Evolutionary conservation across 306 rosid genomes (phyloP).

Genomic region (Quillaja saponaria): DNA sequence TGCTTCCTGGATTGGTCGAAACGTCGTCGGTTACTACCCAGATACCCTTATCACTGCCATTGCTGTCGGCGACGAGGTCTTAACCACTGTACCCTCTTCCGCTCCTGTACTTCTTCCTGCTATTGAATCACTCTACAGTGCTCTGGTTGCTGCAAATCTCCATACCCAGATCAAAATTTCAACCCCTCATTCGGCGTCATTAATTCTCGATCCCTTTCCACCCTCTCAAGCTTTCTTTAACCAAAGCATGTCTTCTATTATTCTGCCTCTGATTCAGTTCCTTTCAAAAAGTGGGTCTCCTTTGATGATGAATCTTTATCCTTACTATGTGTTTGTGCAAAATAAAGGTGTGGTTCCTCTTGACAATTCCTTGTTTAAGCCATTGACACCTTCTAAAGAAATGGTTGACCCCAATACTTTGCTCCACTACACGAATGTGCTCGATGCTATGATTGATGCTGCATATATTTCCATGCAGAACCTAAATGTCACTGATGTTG

Average conservation of each 20-base stretch:
- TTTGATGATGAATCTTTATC: slow-evolving; percentile 77
- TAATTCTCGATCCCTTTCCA: slow-evolving; percentile 73
- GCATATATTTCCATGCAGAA: slow-evolving; percentile 87
- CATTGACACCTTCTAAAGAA: slow-evolving; percentile 69
- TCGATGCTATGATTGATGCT: slow-evolving; percentile 85
- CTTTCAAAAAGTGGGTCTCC: slow-evolving; percentile 67
- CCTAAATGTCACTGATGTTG: slow-evolving; percentile 64
- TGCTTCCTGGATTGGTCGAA: slow-evolving; percentile 61
- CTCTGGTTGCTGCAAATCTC: slow-evolving; percentile 63
- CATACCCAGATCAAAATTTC: slow-evolving; percentile 58
- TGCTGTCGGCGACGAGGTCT: slow-evolving; percentile 83
- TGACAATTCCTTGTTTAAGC: slow-evolving; percentile 68
- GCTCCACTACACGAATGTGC: slow-evolving; percentile 77
- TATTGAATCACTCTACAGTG: slow-evolving; percentile 58
- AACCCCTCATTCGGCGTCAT: slow-evolving; percentile 72
- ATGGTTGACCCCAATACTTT: slow-evolving; percentile 93
- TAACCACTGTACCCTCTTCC: slow-evolving; percentile 68
- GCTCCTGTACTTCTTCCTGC: slow-evolving; percentile 75
- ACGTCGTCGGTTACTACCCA: slow-evolving; percentile 68
- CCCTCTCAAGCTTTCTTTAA: slow-evolving; percentile 91
- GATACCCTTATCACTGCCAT: slow-evolving; percentile 59
- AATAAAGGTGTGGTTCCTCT: slow-evolving; percentile 74
- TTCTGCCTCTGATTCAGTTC: slow-evolving; percentile 65
- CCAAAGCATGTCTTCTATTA: slow-evolving; percentile 43
- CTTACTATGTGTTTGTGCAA: slow-evolving; percentile 87